Base-by-base conservation (phyloP, 2,329 filamentous ascomycete genomes). In the Pseudogymnoascus sp. region DNA sequence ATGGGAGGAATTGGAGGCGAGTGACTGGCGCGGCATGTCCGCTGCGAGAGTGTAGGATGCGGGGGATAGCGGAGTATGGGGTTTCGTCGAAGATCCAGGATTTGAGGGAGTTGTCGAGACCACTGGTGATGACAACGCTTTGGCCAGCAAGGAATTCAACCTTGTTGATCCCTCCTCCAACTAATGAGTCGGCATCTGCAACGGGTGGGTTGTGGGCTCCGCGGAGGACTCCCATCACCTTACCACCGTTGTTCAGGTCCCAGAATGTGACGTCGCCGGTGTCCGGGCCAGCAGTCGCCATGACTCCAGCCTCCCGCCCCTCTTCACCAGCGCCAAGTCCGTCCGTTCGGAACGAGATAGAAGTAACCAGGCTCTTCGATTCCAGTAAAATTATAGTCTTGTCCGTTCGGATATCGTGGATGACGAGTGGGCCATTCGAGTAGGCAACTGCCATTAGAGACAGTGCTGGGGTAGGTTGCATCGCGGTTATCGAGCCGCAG, bases 51-150 rank as follows among this genome's bases (percentile, higher is more conserved):
- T 99, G 95, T 31, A 99, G 79, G 26, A 91, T 89, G 16, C 93
- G 85, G 2, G 95, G 95, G 10, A 93, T 82, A 0, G 93, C 87
- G 0, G 90, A 95, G 73, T 96, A 96, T 0, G 93, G 93, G 0
- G 88, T 88, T 74, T 96, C 89, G 71, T 98, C 93, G 70, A 97
- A 96, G 65, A 98, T 95, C 93, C 93, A 97, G 4, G 92, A 93
- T 74, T 93, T 96, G 64, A 99, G 79, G 8, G 93, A 91, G 76
- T 99, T 99, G 74, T 99, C 95, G 59, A 90, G 82, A 4, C 95
- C 96, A 67, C 91, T 95, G 8, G 92, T 96, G 28, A 98, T 81
- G 43, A 99, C 84, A 2, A 98, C 89, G 4, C 91, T 89, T 73
- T 99, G 96, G 0, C 93, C 93, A 14, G 88, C 79, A 10, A 99